A percentile compares a stretch with the other conserved stretches of the same genome.
Evolutionary conservation across 495 filamentous ascomycete genomes (phyloP).

Genomic region (Xylaria sp.): DNA sequence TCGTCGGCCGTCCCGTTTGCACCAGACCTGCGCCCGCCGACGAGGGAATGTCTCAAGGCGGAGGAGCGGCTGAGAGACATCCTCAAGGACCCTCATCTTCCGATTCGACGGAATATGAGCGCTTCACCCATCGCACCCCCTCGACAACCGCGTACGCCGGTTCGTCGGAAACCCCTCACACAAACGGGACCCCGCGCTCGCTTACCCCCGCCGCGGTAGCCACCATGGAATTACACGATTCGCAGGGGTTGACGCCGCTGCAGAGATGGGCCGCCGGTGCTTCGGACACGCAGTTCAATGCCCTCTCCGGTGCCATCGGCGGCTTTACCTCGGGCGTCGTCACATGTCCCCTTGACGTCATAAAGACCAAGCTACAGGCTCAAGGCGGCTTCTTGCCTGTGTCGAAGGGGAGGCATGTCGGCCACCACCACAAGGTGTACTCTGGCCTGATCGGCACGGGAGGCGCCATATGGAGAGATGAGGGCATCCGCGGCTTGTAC

Average conservation of each 20-base stretch:
- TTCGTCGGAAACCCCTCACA: constrained; percentile 34
- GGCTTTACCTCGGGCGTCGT: constrained; percentile 92
- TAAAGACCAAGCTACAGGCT: constrained; percentile 97
- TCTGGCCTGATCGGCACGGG: constrained; percentile 87
- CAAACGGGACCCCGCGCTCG: constrained; percentile 26
- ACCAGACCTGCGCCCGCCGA: constrained; percentile 16
- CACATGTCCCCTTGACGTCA: constrained; percentile 97
- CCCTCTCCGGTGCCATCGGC: constrained; percentile 83
- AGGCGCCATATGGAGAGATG: constrained; percentile 80
- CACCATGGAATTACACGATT: constrained; percentile 44
- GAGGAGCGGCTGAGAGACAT: constrained; percentile 44
- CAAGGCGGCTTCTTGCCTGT: constrained; percentile 76
- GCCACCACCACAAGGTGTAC: constrained; percentile 68
- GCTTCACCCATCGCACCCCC: constrained; percentile 36
- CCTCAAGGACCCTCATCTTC: constrained; percentile 43
- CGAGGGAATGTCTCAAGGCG: constrained; percentile 56
- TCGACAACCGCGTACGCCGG: constrained; percentile 37
- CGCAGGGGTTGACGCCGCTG: constrained; percentile 57
- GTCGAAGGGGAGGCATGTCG: constrained; percentile 51
- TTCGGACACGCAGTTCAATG: constrained; percentile 60
- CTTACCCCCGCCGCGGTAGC: constrained; percentile 33
- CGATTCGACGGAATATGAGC: constrained; percentile 52
- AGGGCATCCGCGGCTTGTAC: constrained; percentile 91
- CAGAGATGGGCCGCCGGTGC: constrained; percentile 61
- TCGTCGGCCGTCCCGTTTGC: constrained; percentile 29